Evolutionary conservation across 1,139 yeast species (phyloP).

Genomic region (Pichia sp.): DNA sequence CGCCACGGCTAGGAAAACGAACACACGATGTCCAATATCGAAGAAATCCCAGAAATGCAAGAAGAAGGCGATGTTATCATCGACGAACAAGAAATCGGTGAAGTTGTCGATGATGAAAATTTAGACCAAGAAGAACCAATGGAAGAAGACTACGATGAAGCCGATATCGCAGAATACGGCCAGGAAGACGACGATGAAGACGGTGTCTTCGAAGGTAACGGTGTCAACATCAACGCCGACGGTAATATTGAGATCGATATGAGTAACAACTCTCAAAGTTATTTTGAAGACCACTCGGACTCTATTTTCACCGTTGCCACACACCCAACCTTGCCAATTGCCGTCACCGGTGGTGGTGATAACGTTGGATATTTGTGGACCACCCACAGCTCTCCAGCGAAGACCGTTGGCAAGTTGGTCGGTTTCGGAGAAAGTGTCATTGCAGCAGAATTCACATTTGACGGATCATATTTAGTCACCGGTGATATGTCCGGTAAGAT

Average conservation of each 20-base stretch:
- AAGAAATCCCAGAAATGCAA: slow-evolving; percentile 13
- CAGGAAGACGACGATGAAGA: slow-evolving; percentile 35
- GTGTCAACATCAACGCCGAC: slow-evolving; percentile 36
- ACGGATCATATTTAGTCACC: slow-evolving; percentile 77
- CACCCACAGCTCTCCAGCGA: slow-evolving; percentile 80
- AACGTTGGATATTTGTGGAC: slow-evolving; percentile 91
- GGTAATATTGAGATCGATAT: slow-evolving; percentile 59
- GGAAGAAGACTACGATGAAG: slow-evolving; percentile 42
- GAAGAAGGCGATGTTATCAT: slow-evolving; percentile 53
- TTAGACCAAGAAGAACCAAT: slow-evolving; percentile 30
- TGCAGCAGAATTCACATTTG: slow-evolving; percentile 77
- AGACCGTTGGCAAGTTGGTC: slow-evolving; percentile 66
- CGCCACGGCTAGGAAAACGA: neutral
- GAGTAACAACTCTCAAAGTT: slow-evolving; percentile 85
- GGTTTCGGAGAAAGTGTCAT: slow-evolving; percentile 90
- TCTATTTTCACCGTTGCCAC: slow-evolving; percentile 74
- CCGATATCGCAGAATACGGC: slow-evolving; percentile 32
- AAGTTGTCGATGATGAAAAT: slow-evolving; percentile 46
- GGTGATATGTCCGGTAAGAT: slow-evolving; percentile 95
- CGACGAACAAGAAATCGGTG: slow-evolving; percentile 56
- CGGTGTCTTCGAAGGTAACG: slow-evolving; percentile 34
- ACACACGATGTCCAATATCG: slow-evolving; percentile 8
- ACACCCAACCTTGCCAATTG: slow-evolving; percentile 74
- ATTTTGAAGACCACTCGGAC: slow-evolving; percentile 86
- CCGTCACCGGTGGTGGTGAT: slow-evolving; percentile 83